These are phyloP conservation scores for Spizellomyces sp. DNA, from an alignment of 192 early-diverging fungal genomes.

Conservation along the genomic window DNA sequence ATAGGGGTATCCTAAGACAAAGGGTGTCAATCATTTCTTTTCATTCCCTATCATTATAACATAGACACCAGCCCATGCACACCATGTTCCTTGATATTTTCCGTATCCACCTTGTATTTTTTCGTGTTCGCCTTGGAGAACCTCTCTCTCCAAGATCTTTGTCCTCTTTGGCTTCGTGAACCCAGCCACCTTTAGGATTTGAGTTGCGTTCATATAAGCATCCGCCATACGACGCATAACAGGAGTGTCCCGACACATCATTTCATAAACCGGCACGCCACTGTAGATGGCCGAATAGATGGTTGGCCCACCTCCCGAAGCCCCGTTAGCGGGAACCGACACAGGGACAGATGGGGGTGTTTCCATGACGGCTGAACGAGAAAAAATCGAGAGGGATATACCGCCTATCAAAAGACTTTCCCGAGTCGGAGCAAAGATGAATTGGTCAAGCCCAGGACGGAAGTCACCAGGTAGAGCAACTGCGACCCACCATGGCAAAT, in stretches of 20 bases:
- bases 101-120: slow-evolving; percentile 97
- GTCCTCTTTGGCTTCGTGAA: slow-evolving; percentile 88
- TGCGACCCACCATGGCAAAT: no score
- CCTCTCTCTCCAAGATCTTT: slow-evolving; percentile 88
- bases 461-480: no score
- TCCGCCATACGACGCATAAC: slow-evolving; percentile 81
- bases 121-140: slow-evolving; percentile 83
- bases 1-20: slow-evolving; percentile 11
- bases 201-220: slow-evolving; percentile 90
- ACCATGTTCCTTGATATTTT: slow-evolving; percentile 57
- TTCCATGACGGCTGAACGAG: no score
- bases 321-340: neutral
- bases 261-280: slow-evolving; percentile 73
- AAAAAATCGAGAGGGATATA: no score
- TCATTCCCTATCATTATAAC: slow-evolving; percentile 6
- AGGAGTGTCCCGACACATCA: slow-evolving; percentile 66
- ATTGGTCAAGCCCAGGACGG: no score
- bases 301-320: neutral
- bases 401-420: no score
- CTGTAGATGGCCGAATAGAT: slow-evolving; percentile 50
- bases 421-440: no score
- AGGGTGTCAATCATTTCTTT: neutral
- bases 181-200: slow-evolving; percentile 95
- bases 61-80: slow-evolving; percentile 1
- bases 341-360: no score